Conservation (phyloP, 2,329 filamentous ascomycete genomes). For the Alternaria dauci region DNA sequence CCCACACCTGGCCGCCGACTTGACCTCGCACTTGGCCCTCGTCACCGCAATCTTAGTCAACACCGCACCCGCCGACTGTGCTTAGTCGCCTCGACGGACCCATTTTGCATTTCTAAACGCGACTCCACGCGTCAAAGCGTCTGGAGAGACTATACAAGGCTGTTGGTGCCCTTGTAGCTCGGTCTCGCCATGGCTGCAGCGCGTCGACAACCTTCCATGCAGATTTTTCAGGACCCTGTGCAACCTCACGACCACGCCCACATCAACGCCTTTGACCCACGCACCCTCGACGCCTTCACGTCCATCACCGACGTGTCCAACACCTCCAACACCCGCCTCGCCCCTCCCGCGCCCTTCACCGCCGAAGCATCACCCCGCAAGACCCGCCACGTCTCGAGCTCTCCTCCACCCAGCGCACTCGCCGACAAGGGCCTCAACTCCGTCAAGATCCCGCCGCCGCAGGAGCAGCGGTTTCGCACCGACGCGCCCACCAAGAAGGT, state of each 20-base stretch:
- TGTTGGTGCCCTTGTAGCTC: conserved; percentile 35
- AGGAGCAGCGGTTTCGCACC: conserved; percentile 62
- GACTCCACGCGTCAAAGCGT: conserved; percentile 53
- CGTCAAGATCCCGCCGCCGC: conserved; percentile 72
- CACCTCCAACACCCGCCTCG: conserved; percentile 71
- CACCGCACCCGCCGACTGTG: conserved; percentile 36
- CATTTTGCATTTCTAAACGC: conserved; percentile 44
- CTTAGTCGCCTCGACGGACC: conserved; percentile 30
- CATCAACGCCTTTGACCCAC: conserved; percentile 59
- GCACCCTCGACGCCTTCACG: conserved; percentile 57
- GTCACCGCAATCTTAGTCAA: conserved; percentile 48
- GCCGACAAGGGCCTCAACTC: conserved; percentile 71
- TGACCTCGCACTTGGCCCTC: conserved; percentile 29
- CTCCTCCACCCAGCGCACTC: conserved; percentile 66
- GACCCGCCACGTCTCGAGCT: conserved; percentile 63
- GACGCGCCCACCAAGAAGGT: conserved; percentile 75
- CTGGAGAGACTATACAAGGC: conserved; percentile 40
- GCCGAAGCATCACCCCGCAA: conserved; percentile 75
- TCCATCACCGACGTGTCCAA: conserved; percentile 57
- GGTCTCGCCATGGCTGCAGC: conserved; percentile 60
- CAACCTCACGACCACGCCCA: conserved; percentile 53
- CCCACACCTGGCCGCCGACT: conserved; percentile 21
- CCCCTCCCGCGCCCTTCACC: conserved; percentile 63
- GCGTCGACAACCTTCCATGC: conserved; percentile 64
- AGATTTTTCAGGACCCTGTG: conserved; percentile 67